These are phyloP conservation scores for Monosporozyma servazzii DNA, from an alignment of 805 yeast genomes.

Conservation along the genomic window DNA sequence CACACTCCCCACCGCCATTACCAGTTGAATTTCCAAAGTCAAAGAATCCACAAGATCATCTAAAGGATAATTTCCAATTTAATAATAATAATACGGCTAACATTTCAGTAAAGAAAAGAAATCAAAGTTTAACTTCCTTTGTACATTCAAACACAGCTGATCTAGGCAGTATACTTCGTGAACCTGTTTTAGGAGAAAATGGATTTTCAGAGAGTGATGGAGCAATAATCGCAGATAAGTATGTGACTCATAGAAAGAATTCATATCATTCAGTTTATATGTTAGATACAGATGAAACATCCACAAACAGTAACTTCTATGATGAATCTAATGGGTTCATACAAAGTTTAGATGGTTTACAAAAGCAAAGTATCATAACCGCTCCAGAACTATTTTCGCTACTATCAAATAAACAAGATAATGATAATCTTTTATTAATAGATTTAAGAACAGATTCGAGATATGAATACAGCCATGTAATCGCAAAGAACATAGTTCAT, in stretches of 20 bases:
- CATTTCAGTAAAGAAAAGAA: background rate
- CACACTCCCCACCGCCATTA: constrained; percentile 1
- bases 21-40: background rate
- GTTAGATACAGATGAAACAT: constrained; percentile 20
- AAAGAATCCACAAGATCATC: background rate
- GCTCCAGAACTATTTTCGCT: constrained; percentile 36
- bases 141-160: background rate
- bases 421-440: constrained; percentile 29
- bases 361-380: constrained; percentile 45
- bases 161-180: background rate
- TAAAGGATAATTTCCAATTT: background rate
- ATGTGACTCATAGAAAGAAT: constrained; percentile 29
- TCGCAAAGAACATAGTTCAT: constrained; percentile 32
- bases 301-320: constrained; percentile 6
- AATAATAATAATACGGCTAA: background rate
- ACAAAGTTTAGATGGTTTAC: constrained; percentile 22
- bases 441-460: constrained; percentile 33
- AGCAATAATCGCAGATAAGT: constrained; percentile 8
- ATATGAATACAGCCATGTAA: constrained; percentile 30
- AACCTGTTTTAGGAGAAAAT: background rate
- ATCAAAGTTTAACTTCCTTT: constrained; percentile 1
- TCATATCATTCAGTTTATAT: constrained; percentile 36
- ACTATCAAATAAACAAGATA: constrained; percentile 39
- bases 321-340: constrained; percentile 14
- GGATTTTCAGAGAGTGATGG: background rate